Percentiles rank a stretch among this genome's conserved stretches.
These are phyloP conservation scores for Pezicula carpinea DNA, from an alignment of 2,329 filamentous ascomycete species.

Conservation along the genomic window DNA sequence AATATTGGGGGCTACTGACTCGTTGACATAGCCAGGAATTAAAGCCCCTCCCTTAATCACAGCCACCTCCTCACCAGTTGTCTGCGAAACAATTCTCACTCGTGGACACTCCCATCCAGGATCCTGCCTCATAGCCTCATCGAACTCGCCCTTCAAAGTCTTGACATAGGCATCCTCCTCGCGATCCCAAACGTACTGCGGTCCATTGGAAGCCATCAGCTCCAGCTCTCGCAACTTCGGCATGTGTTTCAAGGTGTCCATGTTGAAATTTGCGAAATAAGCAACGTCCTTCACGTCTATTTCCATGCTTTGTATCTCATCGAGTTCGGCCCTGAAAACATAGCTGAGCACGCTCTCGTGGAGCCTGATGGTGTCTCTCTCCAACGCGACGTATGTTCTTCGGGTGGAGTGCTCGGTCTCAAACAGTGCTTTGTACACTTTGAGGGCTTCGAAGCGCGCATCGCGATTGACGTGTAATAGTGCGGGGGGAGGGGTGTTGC, in stretches of 20 bases:
- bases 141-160: slow-evolving; percentile 15
- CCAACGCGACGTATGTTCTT: slow-evolving; percentile 17
- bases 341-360: slow-evolving; percentile 16
- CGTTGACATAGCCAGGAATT: slow-evolving; percentile 11
- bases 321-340: slow-evolving; percentile 9
- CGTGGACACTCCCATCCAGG: slow-evolving; percentile 21
- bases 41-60: slow-evolving; percentile 15
- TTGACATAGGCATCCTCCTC: slow-evolving; percentile 4
- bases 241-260: slow-evolving; percentile 20
- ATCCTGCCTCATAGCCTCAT: slow-evolving; percentile 11
- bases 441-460: slow-evolving; percentile 17
- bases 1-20: not conserved
- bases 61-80: slow-evolving; percentile 11
- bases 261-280: slow-evolving; percentile 24
- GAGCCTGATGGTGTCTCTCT: slow-evolving; percentile 16
- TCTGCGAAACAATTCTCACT: slow-evolving; percentile 13
- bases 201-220: slow-evolving; percentile 7
- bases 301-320: slow-evolving; percentile 12
- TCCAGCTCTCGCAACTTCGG: slow-evolving; percentile 16
- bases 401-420: slow-evolving; percentile 7
- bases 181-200: slow-evolving; percentile 5
- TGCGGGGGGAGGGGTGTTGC: slow-evolving; percentile 18
- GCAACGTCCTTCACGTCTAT: slow-evolving; percentile 18
- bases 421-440: slow-evolving; percentile 14
- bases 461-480: slow-evolving; percentile 26